Base-by-base conservation (phyloP, 192 early-diverging fungal species). In the Linnemannia hyalina region DNA sequence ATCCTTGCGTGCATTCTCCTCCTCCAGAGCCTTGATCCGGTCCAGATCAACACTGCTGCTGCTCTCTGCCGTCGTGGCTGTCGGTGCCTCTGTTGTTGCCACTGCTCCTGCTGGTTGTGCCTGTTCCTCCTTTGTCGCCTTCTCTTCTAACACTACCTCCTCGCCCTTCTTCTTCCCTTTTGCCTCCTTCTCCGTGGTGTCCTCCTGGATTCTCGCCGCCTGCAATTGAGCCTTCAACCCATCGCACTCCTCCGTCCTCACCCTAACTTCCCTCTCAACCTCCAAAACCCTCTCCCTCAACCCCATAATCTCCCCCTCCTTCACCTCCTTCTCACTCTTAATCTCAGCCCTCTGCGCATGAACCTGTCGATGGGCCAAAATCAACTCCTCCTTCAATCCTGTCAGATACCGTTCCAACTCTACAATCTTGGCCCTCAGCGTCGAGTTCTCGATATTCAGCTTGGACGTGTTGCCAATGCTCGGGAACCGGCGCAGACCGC, bases 381-480 rank as follows among this genome's bases (percentile, higher is more conserved):
- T 78, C 23, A 86, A 36, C n/a, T 81, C 84, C 36, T 81, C 84
- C 46, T 86, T 86, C 46, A 86, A 15, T 5, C 84, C 84, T 13
- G 71, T 78, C 70, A 86, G 32, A 54, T 86, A 81, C 20, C 84
- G 78, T 26, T 86, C 84, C 68, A 86, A 42, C 18, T 86, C 84
- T 0, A 42, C 23, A 52, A 86, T 73, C 71, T 86, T 86, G 75
- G 79, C 80, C 38, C 80, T 72, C 2, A 86, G 47, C 18, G 80
- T 86, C 35, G 42, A 6, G 42, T 81, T 86, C 35, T 81, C 84
- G 26, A 74, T 20, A 1, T 46, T 73, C 35, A 86, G 36, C 38
- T 86, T 86, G 29, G 80, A 81, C 35, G 73, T 80, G 47, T 70
- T 78, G 52, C 83, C 83, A 38, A 86, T 80, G 32, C 75, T 81